Conservation (phyloP, 75 land plant species). For the Isoetes taiwanensis region DNA sequence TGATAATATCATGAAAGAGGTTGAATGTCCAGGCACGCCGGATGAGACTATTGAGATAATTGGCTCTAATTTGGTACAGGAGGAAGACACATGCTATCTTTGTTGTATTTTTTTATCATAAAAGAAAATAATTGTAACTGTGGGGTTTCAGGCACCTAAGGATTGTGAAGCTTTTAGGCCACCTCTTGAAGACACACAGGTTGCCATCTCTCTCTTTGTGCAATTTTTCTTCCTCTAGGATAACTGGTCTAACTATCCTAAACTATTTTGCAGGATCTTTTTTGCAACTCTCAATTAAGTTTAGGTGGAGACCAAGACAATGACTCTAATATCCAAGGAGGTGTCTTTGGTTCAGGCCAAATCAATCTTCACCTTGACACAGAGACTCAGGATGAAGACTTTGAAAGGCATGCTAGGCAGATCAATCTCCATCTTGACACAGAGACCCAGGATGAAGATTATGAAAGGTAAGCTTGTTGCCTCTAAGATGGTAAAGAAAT, state of each 20-base stretch:
- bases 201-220: neutral
- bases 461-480: too few relatives aligned
- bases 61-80: too few relatives aligned
- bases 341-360: constrained; percentile 13
- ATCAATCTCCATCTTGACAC: too few relatives aligned
- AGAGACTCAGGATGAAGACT: constrained; percentile 35
- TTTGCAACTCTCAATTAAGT: constrained; percentile 27
- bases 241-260: neutral
- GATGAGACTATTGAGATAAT: too few relatives aligned
- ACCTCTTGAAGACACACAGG: constrained; percentile 55
- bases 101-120: too few relatives aligned
- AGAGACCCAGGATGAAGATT: too few relatives aligned
- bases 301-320: constrained; percentile 12
- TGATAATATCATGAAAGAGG: too few relatives aligned
- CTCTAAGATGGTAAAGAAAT: too few relatives aligned
- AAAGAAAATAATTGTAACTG: neutral
- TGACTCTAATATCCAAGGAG: constrained; percentile 13
- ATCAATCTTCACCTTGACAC: constrained; percentile 37
- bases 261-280: constrained; percentile 19
- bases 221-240: neutral
- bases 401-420: too few relatives aligned
- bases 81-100: too few relatives aligned
- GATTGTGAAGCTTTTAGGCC: constrained; percentile 18
- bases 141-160: neutral
- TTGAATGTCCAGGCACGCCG: too few relatives aligned